Conservation (phyloP, 2,329 filamentous ascomycete genomes). For the Alternaria solani region DNA sequence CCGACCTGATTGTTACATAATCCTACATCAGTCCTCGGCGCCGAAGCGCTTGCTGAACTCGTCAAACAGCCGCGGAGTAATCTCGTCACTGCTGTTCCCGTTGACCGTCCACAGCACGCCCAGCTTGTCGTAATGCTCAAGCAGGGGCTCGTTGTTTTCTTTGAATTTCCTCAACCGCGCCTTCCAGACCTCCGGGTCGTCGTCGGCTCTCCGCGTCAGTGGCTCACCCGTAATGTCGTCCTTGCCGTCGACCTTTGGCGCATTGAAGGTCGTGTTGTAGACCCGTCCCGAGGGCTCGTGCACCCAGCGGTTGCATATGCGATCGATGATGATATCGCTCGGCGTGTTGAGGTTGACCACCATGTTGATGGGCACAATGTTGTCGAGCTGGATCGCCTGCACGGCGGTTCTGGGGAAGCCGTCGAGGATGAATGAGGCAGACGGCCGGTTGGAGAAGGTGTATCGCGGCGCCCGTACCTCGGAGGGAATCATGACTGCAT, state of each 20-base stretch:
- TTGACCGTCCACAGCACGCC: constrained; percentile 87
- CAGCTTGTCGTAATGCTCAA: constrained; percentile 87
- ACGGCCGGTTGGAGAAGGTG: constrained; percentile 69
- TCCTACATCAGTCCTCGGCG: constrained; percentile 27
- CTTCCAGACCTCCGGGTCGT: constrained; percentile 86
- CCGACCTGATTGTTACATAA: neutral
- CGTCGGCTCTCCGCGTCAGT: constrained; percentile 82
- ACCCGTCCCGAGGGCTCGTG: constrained; percentile 90
- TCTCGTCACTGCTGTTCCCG: constrained; percentile 92
- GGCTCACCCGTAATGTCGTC: constrained; percentile 93
- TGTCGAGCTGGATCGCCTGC: constrained; percentile 81
- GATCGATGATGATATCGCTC: constrained; percentile 82
- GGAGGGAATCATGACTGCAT: constrained; percentile 55
- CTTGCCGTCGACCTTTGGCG: constrained; percentile 77
- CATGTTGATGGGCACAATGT: constrained; percentile 90
- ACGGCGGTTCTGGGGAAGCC: constrained; percentile 89
- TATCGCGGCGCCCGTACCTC: constrained; percentile 49
- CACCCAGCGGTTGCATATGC: constrained; percentile 92
- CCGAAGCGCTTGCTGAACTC: constrained; percentile 84
- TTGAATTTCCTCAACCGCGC: constrained; percentile 82
- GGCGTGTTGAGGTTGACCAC: constrained; percentile 89
- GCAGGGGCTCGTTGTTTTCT: constrained; percentile 82
- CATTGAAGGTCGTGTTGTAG: constrained; percentile 94
- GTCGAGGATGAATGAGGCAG: constrained; percentile 92
- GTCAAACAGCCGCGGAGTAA: constrained; percentile 83